Evolutionary conservation across 2,329 filamentous ascomycete species (phyloP), one percentile per base, ranked within the genome.

Genomic region (Didymella pinodella): DNA sequence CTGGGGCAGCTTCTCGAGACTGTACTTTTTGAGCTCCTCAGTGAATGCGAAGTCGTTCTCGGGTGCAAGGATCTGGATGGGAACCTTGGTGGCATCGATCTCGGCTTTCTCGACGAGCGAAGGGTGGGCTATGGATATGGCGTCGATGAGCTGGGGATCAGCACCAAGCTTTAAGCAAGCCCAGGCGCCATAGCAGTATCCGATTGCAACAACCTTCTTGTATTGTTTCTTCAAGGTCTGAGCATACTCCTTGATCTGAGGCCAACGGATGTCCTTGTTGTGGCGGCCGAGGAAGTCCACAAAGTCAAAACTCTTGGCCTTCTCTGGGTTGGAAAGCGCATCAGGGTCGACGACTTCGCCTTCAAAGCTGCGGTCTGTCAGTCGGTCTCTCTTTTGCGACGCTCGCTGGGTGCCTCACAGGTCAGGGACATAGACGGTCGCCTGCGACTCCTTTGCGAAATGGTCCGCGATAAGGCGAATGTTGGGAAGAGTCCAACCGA

Each of bases 181-280:
- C 74, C 74, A 77, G 31, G 73, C 81, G 31, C 81, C 81, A 72
- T 79, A 83, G 74, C 81, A 83, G 68, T 82, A 83, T 5, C 81
- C 81, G 28, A 83, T 74, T 7, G 76, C 78, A n/a, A 75, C 79
- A 16, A 82, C 74, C 58, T 81, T 82, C 52, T 64, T 57, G 57
- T 72, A 73, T 38, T 70, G 61, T 48, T 67, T 63, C 36, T 76
- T 76, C n/a, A 82, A 65, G 0, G 69, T 68, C 54, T 71, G 67
- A 0, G 79, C 78, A 36, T 64, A 71, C 12, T 68, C 71, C 28
- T 76, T 65, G 25, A 81, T 78, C 54, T 77, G 73, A 0, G 76
- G 73, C 59, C 76, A 78, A 22, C 81, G 77, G 3, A 68, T 63
- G 0, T 75, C 73, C 12, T 78, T 78, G 47, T 54, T 63, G 65